Percentiles rank a stretch among this genome's conserved stretches.
phyloP scores from a whole-genome alignment of 257 asterid species.

The Petunia secreta region DNA sequence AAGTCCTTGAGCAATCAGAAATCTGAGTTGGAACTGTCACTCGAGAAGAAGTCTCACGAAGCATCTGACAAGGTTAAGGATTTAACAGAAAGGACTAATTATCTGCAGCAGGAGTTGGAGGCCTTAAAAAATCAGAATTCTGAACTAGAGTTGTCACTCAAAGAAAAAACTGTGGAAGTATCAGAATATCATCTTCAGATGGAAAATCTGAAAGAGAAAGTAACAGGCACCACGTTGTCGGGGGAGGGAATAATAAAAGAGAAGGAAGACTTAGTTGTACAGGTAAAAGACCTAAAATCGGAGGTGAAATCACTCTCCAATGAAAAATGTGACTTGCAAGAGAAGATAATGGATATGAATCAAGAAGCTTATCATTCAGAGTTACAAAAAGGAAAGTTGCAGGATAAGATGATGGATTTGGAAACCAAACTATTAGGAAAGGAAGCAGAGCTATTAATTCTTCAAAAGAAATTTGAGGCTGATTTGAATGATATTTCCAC shows the following conservation, averaged over 20 bases:
- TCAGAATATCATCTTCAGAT: slow-evolving; percentile 34
- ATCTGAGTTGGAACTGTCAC: slow-evolving; percentile 39
- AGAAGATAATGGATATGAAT: slow-evolving; percentile 41
- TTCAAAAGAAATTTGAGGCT: slow-evolving; percentile 24
- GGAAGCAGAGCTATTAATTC: slow-evolving; percentile 40
- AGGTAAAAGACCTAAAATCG: slow-evolving; percentile 35
- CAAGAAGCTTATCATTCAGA: slow-evolving; percentile 37
- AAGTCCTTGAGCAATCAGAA: slow-evolving; percentile 36
- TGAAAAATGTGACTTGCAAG: slow-evolving; percentile 46
- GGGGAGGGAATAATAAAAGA: slow-evolving; percentile 31
- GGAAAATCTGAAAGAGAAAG: slow-evolving; percentile 44
- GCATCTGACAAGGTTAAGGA: slow-evolving; percentile 36
- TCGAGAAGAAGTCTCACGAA: slow-evolving; percentile 40
- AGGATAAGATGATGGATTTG: slow-evolving; percentile 36
- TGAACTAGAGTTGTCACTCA: slow-evolving; percentile 39
- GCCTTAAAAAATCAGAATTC: slow-evolving; percentile 38
- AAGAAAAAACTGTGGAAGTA: slow-evolving; percentile 43
- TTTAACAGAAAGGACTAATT: slow-evolving; percentile 39
- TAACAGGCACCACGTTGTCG: slow-evolving; percentile 3
- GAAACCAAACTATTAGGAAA: slow-evolving; percentile 41
- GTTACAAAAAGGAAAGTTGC: slow-evolving; percentile 47
- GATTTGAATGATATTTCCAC: slow-evolving; percentile 29
- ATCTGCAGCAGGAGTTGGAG: slow-evolving; percentile 42
- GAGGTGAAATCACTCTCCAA: slow-evolving; percentile 41
- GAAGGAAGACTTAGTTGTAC: slow-evolving; percentile 31